Evolutionary conservation across 2,329 filamentous ascomycete genomes (phyloP).

Genomic region (Hirsutella thompsonii): DNA sequence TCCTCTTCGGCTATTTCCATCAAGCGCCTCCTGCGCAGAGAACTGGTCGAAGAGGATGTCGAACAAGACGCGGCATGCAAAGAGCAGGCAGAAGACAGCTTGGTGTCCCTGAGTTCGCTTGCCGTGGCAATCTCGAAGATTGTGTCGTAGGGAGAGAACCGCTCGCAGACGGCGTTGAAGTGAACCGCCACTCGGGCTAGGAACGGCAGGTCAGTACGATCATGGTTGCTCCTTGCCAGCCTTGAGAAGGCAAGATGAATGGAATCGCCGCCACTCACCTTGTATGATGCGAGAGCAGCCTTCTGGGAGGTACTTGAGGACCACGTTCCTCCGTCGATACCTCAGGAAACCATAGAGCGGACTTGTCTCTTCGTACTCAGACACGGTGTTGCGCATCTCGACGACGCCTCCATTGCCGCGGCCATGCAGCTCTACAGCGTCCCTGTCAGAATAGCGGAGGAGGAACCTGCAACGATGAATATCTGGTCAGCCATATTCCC

Average conservation of each 20-base stretch:
- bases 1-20: constrained; percentile 92
- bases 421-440: constrained; percentile 69
- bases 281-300: constrained; percentile 82
- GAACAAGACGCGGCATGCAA: constrained; percentile 80
- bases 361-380: constrained; percentile 68
- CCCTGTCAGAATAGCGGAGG: constrained; percentile 78
- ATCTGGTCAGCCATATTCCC: constrained; percentile 8
- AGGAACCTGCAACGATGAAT: constrained; percentile 57
- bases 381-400: constrained; percentile 69
- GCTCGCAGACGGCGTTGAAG: constrained; percentile 53
- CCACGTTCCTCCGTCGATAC: constrained; percentile 77
- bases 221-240: neutral
- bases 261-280: too few species aligned
- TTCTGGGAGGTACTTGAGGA: constrained; percentile 87
- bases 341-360: constrained; percentile 86
- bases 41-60: constrained; percentile 73
- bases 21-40: constrained; percentile 61
- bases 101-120: constrained; percentile 75
- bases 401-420: constrained; percentile 70
- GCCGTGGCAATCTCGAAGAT: constrained; percentile 63
- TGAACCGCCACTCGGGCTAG: constrained; percentile 71
- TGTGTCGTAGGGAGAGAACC: constrained; percentile 77
- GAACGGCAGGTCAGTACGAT: constrained; percentile 2
- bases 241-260: too few species aligned
- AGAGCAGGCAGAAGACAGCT: constrained; percentile 77